A percentile compares a stretch with the other conserved stretches of the same genome.
Conservation (phyloP, 78 protist species). For the Chrysochromulina tobinii region DNA sequence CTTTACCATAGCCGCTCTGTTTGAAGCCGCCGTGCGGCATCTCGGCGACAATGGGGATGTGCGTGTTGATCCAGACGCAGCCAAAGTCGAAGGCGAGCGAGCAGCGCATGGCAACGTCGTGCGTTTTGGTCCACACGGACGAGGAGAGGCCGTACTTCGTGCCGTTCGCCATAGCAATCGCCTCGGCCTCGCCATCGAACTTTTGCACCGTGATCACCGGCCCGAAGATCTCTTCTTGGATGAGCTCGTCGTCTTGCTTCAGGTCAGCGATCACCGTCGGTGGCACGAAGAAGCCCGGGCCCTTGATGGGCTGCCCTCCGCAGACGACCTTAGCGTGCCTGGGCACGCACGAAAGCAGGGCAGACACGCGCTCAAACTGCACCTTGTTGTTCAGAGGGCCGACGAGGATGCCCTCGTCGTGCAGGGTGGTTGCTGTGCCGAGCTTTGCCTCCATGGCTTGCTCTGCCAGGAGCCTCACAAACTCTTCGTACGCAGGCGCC, state of each 20-base stretch:
- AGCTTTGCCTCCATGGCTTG: no score
- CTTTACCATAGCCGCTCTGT: no score
- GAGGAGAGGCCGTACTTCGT: conserved; percentile 81
- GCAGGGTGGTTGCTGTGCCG: no score
- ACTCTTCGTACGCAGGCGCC: no score
- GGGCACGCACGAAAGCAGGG: not conserved
- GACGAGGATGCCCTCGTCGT: no score
- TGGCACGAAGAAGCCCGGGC: not conserved
- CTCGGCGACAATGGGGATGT: no score
- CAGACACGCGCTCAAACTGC: no score
- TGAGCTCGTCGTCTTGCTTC: not conserved
- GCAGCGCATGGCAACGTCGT: not conserved
- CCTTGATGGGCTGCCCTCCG: not conserved
- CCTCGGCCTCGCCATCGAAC: not conserved
- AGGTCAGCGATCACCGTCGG: not conserved
- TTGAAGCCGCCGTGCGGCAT: no score
- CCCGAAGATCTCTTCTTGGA: not conserved
- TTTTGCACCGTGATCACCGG: not conserved
- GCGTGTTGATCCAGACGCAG: no score
- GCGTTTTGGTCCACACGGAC: conserved; percentile 74
- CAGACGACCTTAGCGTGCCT: not conserved
- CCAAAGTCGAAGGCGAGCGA: no score
- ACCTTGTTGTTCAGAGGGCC: no score
- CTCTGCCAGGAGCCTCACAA: no score
- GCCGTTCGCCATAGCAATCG: conserved; percentile 69